Evolutionary conservation across 1,284 basidiomycete genomes (phyloP).

Genomic region (Marasmius oreades): DNA sequence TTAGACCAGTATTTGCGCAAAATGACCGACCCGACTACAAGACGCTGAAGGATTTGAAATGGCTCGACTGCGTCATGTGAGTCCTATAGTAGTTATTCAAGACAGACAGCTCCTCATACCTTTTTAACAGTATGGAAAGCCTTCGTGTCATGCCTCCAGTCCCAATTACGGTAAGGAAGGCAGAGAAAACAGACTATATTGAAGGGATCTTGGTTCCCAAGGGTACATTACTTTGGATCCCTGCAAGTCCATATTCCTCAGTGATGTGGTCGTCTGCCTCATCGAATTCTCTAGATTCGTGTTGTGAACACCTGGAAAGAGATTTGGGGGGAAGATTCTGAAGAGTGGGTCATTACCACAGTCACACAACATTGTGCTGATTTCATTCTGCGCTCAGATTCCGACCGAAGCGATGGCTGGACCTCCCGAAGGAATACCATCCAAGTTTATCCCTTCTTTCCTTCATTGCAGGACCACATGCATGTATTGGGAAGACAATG

Average conservation of each 20-base stretch:
- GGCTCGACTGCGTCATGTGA: conserved; percentile 47
- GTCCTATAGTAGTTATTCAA: conserved; percentile 14
- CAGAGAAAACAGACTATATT: conserved; percentile 39
- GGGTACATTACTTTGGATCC: conserved; percentile 44
- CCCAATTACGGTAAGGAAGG: conserved; percentile 42
- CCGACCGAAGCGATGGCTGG: conserved; percentile 39
- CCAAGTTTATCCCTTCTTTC: conserved; percentile 36
- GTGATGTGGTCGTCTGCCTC: background rate
- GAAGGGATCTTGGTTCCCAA: conserved; percentile 42
- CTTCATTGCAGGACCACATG: conserved; percentile 45
- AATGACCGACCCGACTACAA: conserved; percentile 41
- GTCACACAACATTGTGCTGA: background rate
- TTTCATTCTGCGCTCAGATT: conserved; percentile 24
- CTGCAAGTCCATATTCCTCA: conserved; percentile 27
- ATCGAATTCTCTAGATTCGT: conserved; percentile 33
- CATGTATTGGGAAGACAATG: conserved; percentile 51
- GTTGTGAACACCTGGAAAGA: conserved; percentile 44
- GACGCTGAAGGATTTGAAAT: conserved; percentile 40
- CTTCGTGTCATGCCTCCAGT: conserved; percentile 43
- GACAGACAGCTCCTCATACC: background rate
- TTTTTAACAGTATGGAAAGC: conserved; percentile 13
- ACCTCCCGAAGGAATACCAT: conserved; percentile 35
- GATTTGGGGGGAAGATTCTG: conserved; percentile 44
- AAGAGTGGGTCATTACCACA: conserved; percentile 29
- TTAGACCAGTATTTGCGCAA: conserved; percentile 31